These are phyloP conservation scores for Leishmania tarentolae DNA, from an alignment of 208 protist genomes.

Conservation along the genomic window DNA sequence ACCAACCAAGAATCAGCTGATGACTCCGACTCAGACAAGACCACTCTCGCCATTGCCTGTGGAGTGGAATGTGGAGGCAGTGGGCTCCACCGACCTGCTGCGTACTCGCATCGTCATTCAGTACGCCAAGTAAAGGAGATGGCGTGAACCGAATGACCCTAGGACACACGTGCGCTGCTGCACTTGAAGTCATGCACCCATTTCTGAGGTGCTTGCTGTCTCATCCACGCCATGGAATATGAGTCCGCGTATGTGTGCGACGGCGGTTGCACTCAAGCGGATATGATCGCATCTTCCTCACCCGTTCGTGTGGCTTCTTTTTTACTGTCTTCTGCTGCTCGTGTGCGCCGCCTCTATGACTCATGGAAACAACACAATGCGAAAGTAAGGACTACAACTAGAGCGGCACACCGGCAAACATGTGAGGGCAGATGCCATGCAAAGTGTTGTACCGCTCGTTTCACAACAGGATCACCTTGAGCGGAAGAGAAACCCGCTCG, in stretches of 20 bases:
- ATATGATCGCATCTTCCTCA: background rate
- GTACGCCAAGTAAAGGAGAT: conserved; percentile 36
- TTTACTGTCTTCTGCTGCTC: background rate
- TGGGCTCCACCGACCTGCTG: conserved; percentile 61
- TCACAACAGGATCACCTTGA: background rate
- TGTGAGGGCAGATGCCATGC: background rate
- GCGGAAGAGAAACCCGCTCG: background rate
- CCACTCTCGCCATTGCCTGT: conserved; percentile 24
- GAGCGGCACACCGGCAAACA: background rate
- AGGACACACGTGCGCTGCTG: background rate
- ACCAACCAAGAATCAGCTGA: conserved; percentile 17
- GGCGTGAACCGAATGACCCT: background rate
- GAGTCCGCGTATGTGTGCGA: background rate
- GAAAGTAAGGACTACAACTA: background rate
- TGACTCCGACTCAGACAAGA: background rate
- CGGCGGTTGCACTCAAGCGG: background rate
- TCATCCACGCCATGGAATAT: background rate
- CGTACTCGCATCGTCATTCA: conserved; percentile 71
- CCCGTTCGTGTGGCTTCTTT: background rate
- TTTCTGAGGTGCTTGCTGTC: too few relatives aligned
- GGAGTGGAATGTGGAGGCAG: conserved; percentile 51
- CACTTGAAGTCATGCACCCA: background rate
- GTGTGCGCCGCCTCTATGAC: background rate
- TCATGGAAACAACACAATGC: background rate
- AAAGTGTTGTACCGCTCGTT: background rate